A percentile compares a stretch with the other conserved stretches of the same genome.
Conservation (phyloP, 805 yeast genomes). For the Yarrowia porcina region DNA sequence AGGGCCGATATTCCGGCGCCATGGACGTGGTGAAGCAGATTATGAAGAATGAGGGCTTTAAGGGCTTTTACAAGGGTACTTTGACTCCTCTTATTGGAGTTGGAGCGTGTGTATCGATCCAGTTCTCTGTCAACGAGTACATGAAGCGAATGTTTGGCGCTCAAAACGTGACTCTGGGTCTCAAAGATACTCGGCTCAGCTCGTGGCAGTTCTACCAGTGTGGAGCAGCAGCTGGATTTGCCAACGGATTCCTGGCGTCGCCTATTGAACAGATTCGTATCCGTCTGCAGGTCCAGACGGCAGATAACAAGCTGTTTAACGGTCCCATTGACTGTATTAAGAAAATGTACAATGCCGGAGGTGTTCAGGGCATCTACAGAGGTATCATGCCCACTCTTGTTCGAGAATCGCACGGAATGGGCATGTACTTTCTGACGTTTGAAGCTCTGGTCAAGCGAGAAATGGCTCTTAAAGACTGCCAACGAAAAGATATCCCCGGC, state of each 20-base stretch:
- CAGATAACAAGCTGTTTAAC: conserved; percentile 48
- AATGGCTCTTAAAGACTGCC: conserved; percentile 45
- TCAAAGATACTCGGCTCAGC: conserved; percentile 43
- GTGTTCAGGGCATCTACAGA: conserved; percentile 63
- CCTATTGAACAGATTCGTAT: conserved; percentile 97
- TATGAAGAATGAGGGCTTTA: conserved; percentile 72
- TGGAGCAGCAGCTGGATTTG: conserved; percentile 90
- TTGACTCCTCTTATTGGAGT: conserved; percentile 88
- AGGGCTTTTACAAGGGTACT: conserved; percentile 91
- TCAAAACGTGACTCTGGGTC: conserved; percentile 42
- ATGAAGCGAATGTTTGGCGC: conserved; percentile 76
- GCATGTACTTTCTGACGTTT: conserved; percentile 79
- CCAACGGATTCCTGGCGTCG: conserved; percentile 82
- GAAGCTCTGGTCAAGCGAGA: conserved; percentile 80
- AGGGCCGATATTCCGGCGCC: conserved; percentile 70
- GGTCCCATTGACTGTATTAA: conserved; percentile 76
- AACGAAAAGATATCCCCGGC: conserved; percentile 76
- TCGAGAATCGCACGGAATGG: conserved; percentile 86
- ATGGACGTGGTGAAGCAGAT: conserved; percentile 72
- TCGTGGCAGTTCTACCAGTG: conserved; percentile 69
- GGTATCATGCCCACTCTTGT: conserved; percentile 80
- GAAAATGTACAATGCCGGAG: conserved; percentile 54
- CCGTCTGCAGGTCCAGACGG: conserved; percentile 84
- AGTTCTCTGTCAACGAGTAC: conserved; percentile 89
- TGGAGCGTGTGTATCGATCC: conserved; percentile 97